phyloP scores from a whole-genome alignment of 805 yeast genomes.

The Lipomyces yamanashiensis region DNA sequence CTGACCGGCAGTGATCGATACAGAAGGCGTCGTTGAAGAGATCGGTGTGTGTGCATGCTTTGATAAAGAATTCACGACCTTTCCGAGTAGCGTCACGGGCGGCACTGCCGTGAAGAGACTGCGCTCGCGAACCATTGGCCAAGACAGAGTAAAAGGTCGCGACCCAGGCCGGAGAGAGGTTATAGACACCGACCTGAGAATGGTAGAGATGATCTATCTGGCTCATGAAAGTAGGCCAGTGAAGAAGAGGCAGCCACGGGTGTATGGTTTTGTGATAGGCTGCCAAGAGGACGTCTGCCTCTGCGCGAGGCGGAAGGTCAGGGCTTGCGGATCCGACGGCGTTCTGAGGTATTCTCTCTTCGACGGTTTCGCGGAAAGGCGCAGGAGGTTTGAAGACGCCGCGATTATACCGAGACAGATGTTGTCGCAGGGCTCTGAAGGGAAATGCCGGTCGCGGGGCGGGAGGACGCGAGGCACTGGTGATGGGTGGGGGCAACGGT shows the following conservation, averaged over 20 bases:
- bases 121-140: constrained; percentile 39
- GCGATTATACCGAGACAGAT: constrained; percentile 17
- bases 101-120: constrained; percentile 28
- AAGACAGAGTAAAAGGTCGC: constrained; percentile 38
- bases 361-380: constrained; percentile 24
- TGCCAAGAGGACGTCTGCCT: constrained; percentile 32
- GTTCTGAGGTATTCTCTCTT: background rate
- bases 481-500: constrained; percentile 10
- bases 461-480: constrained; percentile 11
- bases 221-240: constrained; percentile 38
- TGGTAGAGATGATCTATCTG: constrained; percentile 31
- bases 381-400: constrained; percentile 35
- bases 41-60: constrained; percentile 23
- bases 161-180: constrained; percentile 33
- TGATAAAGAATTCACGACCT: constrained; percentile 26
- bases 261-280: constrained; percentile 37
- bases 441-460: constrained; percentile 15
- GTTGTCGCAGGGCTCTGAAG: constrained; percentile 18
- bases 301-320: constrained; percentile 33
- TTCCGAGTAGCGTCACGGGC: constrained; percentile 25
- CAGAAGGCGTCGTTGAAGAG: constrained; percentile 32
- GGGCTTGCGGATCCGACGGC: constrained; percentile 14
- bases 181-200: constrained; percentile 7
- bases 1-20: constrained; percentile 32
- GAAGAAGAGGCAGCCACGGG: constrained; percentile 41